A percentile compares a stretch with the other conserved stretches of the same genome.
Evolutionary conservation across 495 filamentous ascomycete species (phyloP).

Genomic region (Penicillium longicatenatum): DNA sequence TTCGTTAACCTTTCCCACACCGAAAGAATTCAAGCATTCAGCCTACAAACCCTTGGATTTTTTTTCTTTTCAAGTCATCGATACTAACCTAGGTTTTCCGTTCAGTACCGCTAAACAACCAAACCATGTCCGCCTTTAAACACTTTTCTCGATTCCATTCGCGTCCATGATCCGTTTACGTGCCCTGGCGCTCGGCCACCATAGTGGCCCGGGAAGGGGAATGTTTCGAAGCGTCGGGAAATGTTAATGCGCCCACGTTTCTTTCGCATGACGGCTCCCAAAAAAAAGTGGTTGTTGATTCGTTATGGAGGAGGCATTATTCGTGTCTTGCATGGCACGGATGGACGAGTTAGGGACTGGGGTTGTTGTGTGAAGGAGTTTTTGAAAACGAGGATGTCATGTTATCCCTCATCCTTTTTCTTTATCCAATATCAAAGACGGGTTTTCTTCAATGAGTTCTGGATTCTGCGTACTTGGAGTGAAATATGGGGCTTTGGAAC

Average conservation of each 20-base stretch:
- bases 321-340: conserved; percentile 25
- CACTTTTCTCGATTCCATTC: conserved; percentile 36
- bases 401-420: conserved; percentile 34
- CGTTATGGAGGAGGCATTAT: conserved; percentile 21
- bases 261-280: conserved; percentile 27
- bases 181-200: conserved; percentile 25
- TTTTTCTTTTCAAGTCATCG: background rate
- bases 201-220: conserved; percentile 23
- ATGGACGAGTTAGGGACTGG: conserved; percentile 27
- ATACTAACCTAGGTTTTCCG: background rate
- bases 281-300: conserved; percentile 26
- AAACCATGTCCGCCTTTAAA: conserved; percentile 34
- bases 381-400: conserved; percentile 34
- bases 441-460: conserved; percentile 30
- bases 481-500: background rate
- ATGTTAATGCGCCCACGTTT: conserved; percentile 19
- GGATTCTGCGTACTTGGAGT: background rate
- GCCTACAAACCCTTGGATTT: too few relatives aligned
- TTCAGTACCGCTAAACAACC: conserved; percentile 56
- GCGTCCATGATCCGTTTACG: conserved; percentile 38
- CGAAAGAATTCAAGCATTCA: too few relatives aligned
- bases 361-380: conserved; percentile 32
- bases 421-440: conserved; percentile 41
- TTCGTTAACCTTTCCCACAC: conserved; percentile 36
- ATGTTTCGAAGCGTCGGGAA: conserved; percentile 24